Evolutionary conservation across 1,284 basidiomycete species (phyloP).

Genomic region (Moniliophthora roreri): DNA sequence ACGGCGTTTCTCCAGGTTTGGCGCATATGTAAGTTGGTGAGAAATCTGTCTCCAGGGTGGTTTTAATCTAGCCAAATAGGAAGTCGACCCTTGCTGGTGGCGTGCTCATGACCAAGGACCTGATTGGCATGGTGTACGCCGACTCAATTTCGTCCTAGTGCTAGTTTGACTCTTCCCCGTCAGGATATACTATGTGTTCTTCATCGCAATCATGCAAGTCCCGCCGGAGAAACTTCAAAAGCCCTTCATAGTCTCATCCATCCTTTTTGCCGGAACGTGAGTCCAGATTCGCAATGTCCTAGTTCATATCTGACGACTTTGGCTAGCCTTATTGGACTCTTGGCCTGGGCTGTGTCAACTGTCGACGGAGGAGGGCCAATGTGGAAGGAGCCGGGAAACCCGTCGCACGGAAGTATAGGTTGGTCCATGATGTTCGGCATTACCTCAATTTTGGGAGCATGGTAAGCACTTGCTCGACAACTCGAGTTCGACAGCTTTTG

Average conservation of each 20-base stretch:
- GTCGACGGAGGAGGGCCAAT: constrained; percentile 17
- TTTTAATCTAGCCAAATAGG: constrained; percentile 4
- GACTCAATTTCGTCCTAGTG: constrained; percentile 9
- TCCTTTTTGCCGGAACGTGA: constrained; percentile 17
- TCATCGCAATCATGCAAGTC: constrained; percentile 19
- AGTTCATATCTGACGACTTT: too few species aligned
- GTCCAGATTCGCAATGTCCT: too few species aligned
- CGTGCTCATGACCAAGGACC: constrained; percentile 18
- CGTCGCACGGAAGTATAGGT: constrained; percentile 18
- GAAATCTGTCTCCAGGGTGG: neutral
- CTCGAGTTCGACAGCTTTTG: neutral
- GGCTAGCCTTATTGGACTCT: constrained; percentile 19
- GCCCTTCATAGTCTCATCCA: constrained; percentile 18
- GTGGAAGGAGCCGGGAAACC: constrained; percentile 16
- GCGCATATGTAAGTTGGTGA: constrained; percentile 13
- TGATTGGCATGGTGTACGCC: constrained; percentile 21
- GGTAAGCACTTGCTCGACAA: neutral
- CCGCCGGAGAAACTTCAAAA: constrained; percentile 19
- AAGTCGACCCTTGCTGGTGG: constrained; percentile 19
- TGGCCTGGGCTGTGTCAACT: constrained; percentile 20
- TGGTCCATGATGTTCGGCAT: constrained; percentile 17
- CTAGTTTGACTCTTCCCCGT: too few species aligned
- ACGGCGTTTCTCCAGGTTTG: constrained; percentile 4
- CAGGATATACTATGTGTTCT: constrained; percentile 21
- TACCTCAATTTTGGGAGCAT: constrained; percentile 8